These are phyloP conservation scores for Colletotrichum australisinense DNA, from an alignment of 2,329 filamentous ascomycete genomes.

Conservation along the genomic window DNA sequence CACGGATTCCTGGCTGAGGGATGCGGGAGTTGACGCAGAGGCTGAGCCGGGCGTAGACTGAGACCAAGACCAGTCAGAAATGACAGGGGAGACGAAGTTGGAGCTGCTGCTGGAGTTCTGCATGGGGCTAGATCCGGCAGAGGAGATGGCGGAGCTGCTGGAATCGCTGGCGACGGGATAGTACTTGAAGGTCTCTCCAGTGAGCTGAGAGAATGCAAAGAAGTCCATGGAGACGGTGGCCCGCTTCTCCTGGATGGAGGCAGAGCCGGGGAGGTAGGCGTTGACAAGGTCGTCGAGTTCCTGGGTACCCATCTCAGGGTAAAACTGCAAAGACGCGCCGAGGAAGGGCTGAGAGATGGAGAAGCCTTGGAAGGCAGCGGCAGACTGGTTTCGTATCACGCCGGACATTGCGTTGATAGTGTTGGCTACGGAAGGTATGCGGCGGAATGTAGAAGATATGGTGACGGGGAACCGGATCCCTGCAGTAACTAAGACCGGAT, in stretches of 20 bases:
- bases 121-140: slow-evolving; percentile 54
- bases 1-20: slow-evolving; percentile 41
- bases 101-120: slow-evolving; percentile 58
- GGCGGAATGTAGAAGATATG: neutral
- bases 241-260: slow-evolving; percentile 68
- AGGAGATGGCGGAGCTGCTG: slow-evolving; percentile 52
- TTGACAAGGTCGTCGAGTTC: slow-evolving; percentile 72
- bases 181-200: slow-evolving; percentile 71
- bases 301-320: slow-evolving; percentile 71
- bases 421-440: neutral
- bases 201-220: slow-evolving; percentile 62
- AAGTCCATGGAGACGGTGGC: slow-evolving; percentile 69
- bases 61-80: slow-evolving; percentile 61
- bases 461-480: neutral
- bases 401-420: slow-evolving; percentile 43
- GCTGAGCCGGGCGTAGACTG: slow-evolving; percentile 45
- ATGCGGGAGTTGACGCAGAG: slow-evolving; percentile 44
- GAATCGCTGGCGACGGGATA: slow-evolving; percentile 61
- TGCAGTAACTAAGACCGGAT: neutral
- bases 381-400: slow-evolving; percentile 50
- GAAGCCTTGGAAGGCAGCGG: slow-evolving; percentile 59
- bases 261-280: slow-evolving; percentile 65
- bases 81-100: slow-evolving; percentile 61
- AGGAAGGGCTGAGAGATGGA: slow-evolving; percentile 70
- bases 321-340: slow-evolving; percentile 71